These are phyloP conservation scores for Nakaseomyces uthaithaninus DNA, from an alignment of 1,139 yeast species.

Conservation along the genomic window DNA sequence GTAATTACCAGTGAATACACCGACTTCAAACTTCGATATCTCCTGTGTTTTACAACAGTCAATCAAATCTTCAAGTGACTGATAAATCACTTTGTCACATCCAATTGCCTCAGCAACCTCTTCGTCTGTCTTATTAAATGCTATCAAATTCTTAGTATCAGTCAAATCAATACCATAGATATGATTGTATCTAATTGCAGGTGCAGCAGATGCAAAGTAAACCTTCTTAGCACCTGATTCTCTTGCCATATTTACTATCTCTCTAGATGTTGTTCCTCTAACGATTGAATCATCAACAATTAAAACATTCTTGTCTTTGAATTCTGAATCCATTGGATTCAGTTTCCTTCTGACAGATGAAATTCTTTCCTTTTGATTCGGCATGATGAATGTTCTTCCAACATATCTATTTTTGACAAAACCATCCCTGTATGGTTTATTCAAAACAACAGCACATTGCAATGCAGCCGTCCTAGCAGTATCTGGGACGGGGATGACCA, in stretches of 20 bases:
- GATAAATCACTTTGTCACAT: constrained; percentile 87
- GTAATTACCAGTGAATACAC: constrained; percentile 93
- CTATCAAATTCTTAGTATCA: constrained; percentile 89
- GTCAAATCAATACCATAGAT: constrained; percentile 97
- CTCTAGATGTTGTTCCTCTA: constrained; percentile 94
- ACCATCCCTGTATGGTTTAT: constrained; percentile 89
- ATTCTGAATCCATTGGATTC: constrained; percentile 94
- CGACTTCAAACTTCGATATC: constrained; percentile 65
- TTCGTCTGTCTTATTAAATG: constrained; percentile 64
- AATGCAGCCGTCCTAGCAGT: constrained; percentile 92
- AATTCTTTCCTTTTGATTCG: constrained; percentile 89
- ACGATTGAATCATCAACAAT: constrained; percentile 96
- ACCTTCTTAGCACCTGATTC: constrained; percentile 96
- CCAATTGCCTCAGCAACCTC: constrained; percentile 76
- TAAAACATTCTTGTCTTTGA: constrained; percentile 74
- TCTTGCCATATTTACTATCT: constrained; percentile 93
- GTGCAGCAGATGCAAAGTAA: constrained; percentile 94
- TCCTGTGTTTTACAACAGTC: constrained; percentile 61
- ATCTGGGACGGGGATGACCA: constrained; percentile 96
- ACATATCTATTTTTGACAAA: constrained; percentile 94
- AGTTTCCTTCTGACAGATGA: constrained; percentile 90
- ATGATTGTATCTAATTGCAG: constrained; percentile 90
- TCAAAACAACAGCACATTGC: constrained; percentile 77
- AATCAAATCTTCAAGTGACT: constrained; percentile 70
- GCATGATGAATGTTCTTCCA: constrained; percentile 98